phyloP scores from a whole-genome alignment of 306 rosid genomes.

The Vigna mungo region DNA sequence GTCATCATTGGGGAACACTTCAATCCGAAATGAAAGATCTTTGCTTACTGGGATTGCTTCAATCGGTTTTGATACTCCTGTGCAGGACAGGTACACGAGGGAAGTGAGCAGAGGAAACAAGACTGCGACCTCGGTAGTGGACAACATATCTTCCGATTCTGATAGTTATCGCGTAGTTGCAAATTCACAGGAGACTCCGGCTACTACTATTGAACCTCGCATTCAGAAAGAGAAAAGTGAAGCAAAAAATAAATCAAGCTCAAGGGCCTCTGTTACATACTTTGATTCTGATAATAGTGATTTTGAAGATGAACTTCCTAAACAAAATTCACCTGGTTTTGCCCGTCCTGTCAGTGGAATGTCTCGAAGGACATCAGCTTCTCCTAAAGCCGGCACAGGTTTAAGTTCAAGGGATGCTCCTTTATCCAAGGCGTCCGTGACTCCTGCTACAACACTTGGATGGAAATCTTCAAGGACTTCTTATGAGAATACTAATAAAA shows the following conservation, averaged over 20 bases:
- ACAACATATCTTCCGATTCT: slow-evolving; percentile 47
- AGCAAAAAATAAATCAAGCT: slow-evolving; percentile 52
- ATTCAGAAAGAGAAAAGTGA: slow-evolving; percentile 48
- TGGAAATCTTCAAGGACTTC: slow-evolving; percentile 60
- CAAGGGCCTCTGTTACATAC: slow-evolving; percentile 50
- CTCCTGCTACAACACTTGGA: slow-evolving; percentile 53
- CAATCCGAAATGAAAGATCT: slow-evolving; percentile 53
- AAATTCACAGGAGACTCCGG: slow-evolving; percentile 39
- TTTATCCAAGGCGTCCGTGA: slow-evolving; percentile 40
- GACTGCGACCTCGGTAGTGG: slow-evolving; percentile 39
- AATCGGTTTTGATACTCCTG: slow-evolving; percentile 46
- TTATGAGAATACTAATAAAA: slow-evolving; percentile 44
- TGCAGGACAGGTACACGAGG: slow-evolving; percentile 48
- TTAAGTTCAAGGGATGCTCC: slow-evolving; percentile 40
- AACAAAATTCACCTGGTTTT: slow-evolving; percentile 47
- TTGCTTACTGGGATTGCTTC: slow-evolving; percentile 52
- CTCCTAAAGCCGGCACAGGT: slow-evolving; percentile 53
- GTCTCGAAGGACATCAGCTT: slow-evolving; percentile 69
- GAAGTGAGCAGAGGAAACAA: slow-evolving; percentile 49
- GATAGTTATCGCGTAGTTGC: slow-evolving; percentile 45
- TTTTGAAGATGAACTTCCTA: slow-evolving; percentile 60
- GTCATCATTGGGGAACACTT: slow-evolving; percentile 42
- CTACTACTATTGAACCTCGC: slow-evolving; percentile 42
- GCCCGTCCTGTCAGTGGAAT: slow-evolving; percentile 53
- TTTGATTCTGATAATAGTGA: slow-evolving; percentile 62